These are phyloP conservation scores for Coemansia sp. DNA, from an alignment of 192 early-diverging fungal genomes.

Conservation along the genomic window DNA sequence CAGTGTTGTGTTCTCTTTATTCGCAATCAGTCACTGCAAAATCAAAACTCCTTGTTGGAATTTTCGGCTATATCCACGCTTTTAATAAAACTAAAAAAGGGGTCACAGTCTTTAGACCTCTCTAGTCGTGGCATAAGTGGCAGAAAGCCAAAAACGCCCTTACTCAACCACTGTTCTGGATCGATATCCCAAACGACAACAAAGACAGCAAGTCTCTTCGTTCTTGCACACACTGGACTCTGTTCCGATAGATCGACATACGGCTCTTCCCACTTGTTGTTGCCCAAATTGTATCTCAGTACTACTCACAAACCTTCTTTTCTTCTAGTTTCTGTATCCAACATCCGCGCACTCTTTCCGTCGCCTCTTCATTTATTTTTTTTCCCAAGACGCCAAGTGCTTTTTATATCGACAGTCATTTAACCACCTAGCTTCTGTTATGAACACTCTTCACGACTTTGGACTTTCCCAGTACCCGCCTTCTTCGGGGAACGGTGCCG, in stretches of 20 bases:
- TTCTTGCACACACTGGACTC: not conserved
- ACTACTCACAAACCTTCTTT: not conserved
- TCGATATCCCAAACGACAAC: not conserved
- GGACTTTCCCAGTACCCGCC: not conserved
- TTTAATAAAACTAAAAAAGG: not conserved
- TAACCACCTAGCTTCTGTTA: too few species aligned
- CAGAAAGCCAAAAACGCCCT: too few species aligned
- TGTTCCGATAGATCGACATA: not conserved
- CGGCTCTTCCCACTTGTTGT: not conserved
- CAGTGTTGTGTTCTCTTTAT: not conserved
- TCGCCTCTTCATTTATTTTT: not conserved
- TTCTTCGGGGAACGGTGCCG: not conserved
- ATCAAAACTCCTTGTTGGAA: too few species aligned
- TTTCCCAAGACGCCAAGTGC: too few species aligned
- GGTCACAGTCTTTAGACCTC: too few species aligned
- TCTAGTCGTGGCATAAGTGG: too few species aligned
- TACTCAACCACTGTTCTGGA: not conserved
- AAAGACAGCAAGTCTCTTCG: not conserved
- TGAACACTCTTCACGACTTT: constrained; percentile 5
- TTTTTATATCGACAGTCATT: too few species aligned
- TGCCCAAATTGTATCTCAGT: not conserved
- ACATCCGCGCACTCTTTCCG: not conserved
- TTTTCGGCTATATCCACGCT: too few species aligned
- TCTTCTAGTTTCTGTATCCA: not conserved
- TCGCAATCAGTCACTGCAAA: not conserved